phyloP scores from a whole-genome alignment of 2,329 filamentous ascomycete genomes.

The Grosmannia serpens region DNA sequence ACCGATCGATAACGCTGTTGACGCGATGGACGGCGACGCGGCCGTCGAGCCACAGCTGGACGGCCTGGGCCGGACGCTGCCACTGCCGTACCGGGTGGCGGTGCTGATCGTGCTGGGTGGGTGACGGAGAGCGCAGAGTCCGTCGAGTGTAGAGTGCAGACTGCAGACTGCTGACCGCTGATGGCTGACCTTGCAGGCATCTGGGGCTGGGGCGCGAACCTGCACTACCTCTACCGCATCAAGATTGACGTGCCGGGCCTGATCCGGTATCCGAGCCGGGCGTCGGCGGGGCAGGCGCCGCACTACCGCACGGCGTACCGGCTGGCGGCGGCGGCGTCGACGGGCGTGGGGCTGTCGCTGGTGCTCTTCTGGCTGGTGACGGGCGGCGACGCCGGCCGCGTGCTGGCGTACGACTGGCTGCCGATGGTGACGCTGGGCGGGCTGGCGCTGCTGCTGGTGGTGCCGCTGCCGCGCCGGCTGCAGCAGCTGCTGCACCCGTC shows the following conservation, averaged over 20 bases:
- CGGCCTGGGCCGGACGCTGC: slow-evolving; percentile 75
- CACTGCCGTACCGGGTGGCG: slow-evolving; percentile 80
- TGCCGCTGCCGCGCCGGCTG: slow-evolving; percentile 33
- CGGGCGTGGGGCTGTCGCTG: slow-evolving; percentile 60
- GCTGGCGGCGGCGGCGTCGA: slow-evolving; percentile 64
- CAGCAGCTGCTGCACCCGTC: slow-evolving; percentile 2
- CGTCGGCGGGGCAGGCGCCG: slow-evolving; percentile 56
- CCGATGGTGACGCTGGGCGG: slow-evolving; percentile 73
- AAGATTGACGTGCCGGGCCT: slow-evolving; percentile 82
- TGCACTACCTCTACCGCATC: slow-evolving; percentile 69
- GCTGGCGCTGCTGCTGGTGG: slow-evolving; percentile 57
- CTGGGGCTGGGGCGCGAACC: slow-evolving; percentile 90
- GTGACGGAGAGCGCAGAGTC: slow-evolving; percentile 16
- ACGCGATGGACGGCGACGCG: slow-evolving; percentile 60
- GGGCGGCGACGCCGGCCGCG: slow-evolving; percentile 53
- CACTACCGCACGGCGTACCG: slow-evolving; percentile 80
- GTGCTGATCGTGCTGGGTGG: slow-evolving; percentile 75
- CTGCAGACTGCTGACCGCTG: too few species aligned
- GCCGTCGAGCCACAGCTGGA: slow-evolving; percentile 63
- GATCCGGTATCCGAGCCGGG: slow-evolving; percentile 72
- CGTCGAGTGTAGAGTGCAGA: too few species aligned
- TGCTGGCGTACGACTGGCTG: slow-evolving; percentile 71
- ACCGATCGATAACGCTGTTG: slow-evolving; percentile 1
- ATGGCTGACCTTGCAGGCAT: slow-evolving; percentile 5
- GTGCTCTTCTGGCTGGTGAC: slow-evolving; percentile 76